phyloP scores from a whole-genome alignment of 106 monocot genomes.

The Apostasia shenzhenica region DNA sequence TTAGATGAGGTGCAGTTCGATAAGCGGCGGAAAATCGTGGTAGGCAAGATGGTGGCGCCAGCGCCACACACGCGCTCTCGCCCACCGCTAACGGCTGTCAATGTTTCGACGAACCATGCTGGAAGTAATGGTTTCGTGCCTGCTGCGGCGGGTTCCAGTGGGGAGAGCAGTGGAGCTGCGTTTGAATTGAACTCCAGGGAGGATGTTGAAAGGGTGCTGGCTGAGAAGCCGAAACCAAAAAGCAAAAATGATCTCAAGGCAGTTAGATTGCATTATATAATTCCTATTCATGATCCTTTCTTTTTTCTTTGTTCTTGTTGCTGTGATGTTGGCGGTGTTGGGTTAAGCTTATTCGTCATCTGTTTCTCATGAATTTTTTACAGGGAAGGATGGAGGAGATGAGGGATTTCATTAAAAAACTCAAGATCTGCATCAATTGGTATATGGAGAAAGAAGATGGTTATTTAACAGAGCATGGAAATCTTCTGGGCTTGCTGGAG shows the following conservation, averaged over 20 bases:
- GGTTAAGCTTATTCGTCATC: not conserved
- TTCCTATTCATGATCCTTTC: not conserved
- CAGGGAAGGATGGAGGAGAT: conserved; percentile 67
- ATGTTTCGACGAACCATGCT: conserved; percentile 8
- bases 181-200: conserved; percentile 55
- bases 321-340: not conserved
- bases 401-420: conserved; percentile 77
- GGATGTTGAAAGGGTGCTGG: conserved; percentile 57
- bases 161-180: conserved; percentile 10
- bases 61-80: conserved; percentile 9
- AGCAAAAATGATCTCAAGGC: conserved; percentile 57
- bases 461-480: conserved; percentile 37
- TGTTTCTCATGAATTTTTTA: not conserved
- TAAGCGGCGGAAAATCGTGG: conserved; percentile 5
- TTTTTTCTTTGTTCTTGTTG: not conserved
- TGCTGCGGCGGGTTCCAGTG: conserved; percentile 10
- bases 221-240: conserved; percentile 63
- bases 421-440: conserved; percentile 70
- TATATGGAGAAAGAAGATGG: conserved; percentile 54
- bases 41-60: conserved; percentile 2
- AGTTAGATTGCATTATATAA: not conserved
- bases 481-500: conserved; percentile 25
- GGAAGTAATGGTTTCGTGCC: not conserved
- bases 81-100: conserved; percentile 25
- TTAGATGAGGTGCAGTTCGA: not conserved